These are phyloP conservation scores for Blastobotrys indianensis DNA, from an alignment of 1,139 yeast species.

Conservation along the genomic window DNA sequence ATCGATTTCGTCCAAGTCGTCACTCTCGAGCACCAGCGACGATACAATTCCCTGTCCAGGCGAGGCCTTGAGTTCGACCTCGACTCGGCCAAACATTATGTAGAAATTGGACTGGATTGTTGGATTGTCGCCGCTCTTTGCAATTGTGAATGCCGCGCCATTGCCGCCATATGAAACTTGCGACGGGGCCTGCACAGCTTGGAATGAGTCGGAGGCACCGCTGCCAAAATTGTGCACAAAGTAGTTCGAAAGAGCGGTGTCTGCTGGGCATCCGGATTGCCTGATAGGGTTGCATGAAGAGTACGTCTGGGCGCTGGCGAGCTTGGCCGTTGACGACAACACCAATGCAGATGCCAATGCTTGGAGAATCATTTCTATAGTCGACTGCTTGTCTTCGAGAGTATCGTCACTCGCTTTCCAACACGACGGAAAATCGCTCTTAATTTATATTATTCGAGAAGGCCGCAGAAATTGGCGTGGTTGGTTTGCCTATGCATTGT, in stretches of 20 bases:
- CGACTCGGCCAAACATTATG: conserved; percentile 80
- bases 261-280: conserved; percentile 2
- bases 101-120: conserved; percentile 68
- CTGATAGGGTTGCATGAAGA: conserved; percentile 5
- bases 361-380: no score
- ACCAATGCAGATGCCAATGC: no score
- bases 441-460: no score
- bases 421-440: no score
- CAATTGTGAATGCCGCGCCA: conserved; percentile 59
- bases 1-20: conserved; percentile 81
- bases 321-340: not conserved
- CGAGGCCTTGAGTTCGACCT: conserved; percentile 64
- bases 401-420: no score
- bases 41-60: conserved; percentile 72
- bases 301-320: not conserved
- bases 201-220: conserved; percentile 3
- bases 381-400: no score
- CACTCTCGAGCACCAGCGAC: conserved; percentile 73
- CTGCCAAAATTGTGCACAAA: not conserved
- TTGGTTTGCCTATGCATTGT: no score
- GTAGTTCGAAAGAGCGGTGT: conserved; percentile 3
- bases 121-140: conserved; percentile 66
- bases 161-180: conserved; percentile 34
- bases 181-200: conserved; percentile 14
- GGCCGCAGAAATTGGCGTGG: no score